Evolutionary conservation across 371 early-diverging fungal genomes (phyloP), one percentile per base, ranked within the genome.

Genomic region (Catenaria anguillulae): DNA sequence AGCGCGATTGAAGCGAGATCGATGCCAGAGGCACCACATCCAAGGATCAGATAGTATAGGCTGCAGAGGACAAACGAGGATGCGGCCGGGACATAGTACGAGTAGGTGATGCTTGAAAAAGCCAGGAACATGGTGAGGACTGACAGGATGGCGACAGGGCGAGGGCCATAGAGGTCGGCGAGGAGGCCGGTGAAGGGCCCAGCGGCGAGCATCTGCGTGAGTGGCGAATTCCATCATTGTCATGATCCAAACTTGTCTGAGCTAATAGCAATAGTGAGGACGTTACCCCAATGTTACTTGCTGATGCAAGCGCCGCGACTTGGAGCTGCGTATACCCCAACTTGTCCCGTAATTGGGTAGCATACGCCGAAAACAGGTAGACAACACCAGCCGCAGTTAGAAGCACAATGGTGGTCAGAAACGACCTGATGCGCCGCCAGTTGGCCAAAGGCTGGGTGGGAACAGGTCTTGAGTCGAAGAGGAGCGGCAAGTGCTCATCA

Each of bases 291-390:
- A 56, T 8, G 37, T 37, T 35, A 13, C 33, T 34, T 2, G 58
- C 8, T 6, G 13, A 13, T 15, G 37, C 58, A 29, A 56, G 24
- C 36, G 5, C 5, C 24, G 58, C 13, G 19, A 56, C 26, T 19
- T 56, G 58, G 33, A 56, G 34, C 42, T 56, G 58, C 42, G 58
- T 33, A 29, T 33, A 56, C 34, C 58, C 58, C 19, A 56, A 17
- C 42, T 29, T 23, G 34, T 56, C 58, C 15, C 58, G 58, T 12
- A 56, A 13, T 17, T 56, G 58, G 10, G 58, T 56, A 10, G 33
- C 58, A 29, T 56, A 56, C 12, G 13, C 10, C 58, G 58, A 56
- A 29, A 56, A 56, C 42, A 56, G 37, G 29, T 56, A 56, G 24
- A 56, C 33, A 29, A 37, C 29, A 24, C 58, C 58, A 12, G 58